phyloP scores from a whole-genome alignment of 352 stramenopile genomes.

The Phytophthora hybrid region DNA sequence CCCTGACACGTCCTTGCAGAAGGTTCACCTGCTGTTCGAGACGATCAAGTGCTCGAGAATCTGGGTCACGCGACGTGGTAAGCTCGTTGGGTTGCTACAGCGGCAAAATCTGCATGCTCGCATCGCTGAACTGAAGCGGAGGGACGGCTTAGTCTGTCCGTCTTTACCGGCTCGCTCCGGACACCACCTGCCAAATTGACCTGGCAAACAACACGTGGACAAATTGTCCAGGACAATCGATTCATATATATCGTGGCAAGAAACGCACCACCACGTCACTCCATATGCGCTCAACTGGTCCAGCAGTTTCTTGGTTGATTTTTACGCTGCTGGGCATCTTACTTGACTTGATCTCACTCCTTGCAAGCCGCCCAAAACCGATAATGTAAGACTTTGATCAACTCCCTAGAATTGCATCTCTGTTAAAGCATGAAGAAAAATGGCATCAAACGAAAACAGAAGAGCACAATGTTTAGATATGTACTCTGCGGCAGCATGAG shows the following conservation, averaged over 20 bases:
- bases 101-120: constrained; percentile 52
- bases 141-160: constrained; percentile 8
- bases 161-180: constrained; percentile 21
- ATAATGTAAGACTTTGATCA: constrained; percentile 40
- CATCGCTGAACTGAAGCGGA: constrained; percentile 44
- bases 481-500: constrained; percentile 37
- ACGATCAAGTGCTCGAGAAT: constrained; percentile 75
- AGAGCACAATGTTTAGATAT: constrained; percentile 45
- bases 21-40: constrained; percentile 79
- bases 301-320: constrained; percentile 31
- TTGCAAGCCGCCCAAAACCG: constrained; percentile 39
- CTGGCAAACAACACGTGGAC: constrained; percentile 20
- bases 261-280: constrained; percentile 16
- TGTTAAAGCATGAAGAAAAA: constrained; percentile 24
- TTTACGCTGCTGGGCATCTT: constrained; percentile 23
- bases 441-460: constrained; percentile 26
- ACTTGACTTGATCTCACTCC: constrained; percentile 30
- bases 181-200: constrained; percentile 9
- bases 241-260: constrained; percentile 2
- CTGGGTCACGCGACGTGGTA: constrained; percentile 63
- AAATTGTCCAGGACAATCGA: too few species aligned
- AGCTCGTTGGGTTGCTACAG: constrained; percentile 64
- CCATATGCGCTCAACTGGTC: constrained; percentile 8
- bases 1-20: constrained; percentile 60
- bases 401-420: constrained; percentile 55